Conservation (phyloP, 331 rosid genomes). For the Telfairia occidentalis region DNA sequence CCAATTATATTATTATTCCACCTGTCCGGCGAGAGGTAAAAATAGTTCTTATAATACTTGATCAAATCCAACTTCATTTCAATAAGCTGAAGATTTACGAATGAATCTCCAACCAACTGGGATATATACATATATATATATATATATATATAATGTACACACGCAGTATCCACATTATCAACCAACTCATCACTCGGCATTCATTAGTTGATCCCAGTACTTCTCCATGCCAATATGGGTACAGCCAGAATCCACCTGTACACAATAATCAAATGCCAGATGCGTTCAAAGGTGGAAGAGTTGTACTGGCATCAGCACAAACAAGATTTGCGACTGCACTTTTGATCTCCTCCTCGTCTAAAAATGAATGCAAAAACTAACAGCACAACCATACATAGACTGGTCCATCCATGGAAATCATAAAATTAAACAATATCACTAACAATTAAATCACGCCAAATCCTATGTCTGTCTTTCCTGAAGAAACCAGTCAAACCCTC, state of each 20-base stretch:
- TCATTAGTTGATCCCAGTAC: neutral
- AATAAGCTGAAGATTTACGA: neutral
- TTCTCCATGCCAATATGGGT: neutral
- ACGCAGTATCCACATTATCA: neutral
- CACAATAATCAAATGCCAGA: neutral
- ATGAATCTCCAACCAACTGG: neutral
- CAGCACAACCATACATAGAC: neutral
- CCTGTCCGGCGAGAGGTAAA: neutral
- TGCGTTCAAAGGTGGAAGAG: neutral
- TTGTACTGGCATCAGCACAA: neutral
- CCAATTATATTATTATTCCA: no score
- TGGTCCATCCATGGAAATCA: neutral
- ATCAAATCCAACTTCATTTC: slow-evolving; percentile 1
- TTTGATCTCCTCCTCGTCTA: neutral
- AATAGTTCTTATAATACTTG: neutral
- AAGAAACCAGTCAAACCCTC: neutral
- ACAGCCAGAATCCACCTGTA: slow-evolving; percentile 9
- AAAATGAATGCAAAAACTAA: neutral
- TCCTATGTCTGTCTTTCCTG: neutral
- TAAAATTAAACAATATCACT: neutral
- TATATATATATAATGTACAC: neutral
- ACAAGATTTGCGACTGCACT: neutral
- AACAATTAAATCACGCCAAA: neutral
- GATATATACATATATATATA: neutral
- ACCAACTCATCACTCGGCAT: neutral